Evolutionary conservation across 164 flowering plant species (phyloP), one percentile per base, ranked within the genome.

Genomic region (Annona squamosa): DNA sequence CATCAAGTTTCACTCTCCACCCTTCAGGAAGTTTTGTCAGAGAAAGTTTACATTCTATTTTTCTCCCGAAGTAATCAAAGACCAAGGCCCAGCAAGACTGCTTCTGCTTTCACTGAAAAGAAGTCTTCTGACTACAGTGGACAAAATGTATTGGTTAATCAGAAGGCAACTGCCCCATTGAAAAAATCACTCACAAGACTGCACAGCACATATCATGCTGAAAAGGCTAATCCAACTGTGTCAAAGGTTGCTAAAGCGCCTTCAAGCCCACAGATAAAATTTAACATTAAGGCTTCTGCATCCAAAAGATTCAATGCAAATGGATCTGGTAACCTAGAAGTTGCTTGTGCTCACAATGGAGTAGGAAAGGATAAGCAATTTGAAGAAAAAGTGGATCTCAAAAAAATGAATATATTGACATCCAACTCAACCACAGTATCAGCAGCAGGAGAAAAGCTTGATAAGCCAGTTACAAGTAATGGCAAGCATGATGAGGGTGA

Each of bases 31-130:
- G 99, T 96, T 72, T 85, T 96, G 84, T 91, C 97, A 66, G 98
- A 96, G 81, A 96, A 89, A 79, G 99, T 85, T 67, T 96, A 96
- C 77, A 89, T 96, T 73, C 92, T 96, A 68, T 96, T 96, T 80
- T 96, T 90, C 77, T 77, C 88, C 65, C 97, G 98, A 65, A 76
- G 88, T 37, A 92, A 86, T 78, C 91, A 83, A 81, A 86, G 87
- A 75, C 80, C 91, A 46, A 76, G 26, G 48, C 67, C 82, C 52
- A 61, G 78, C 47, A 81, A 77, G 74, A 57, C 78, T 71, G 74
- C 74, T 62, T 68, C 76, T 67, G 19, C 81, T 17, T 71, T 87
- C 73, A 87, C 83, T 79, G 94, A 90, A 62, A 79, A 75, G 46
- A 85, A 87, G 76, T 68, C 86, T 64, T 72, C 72, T 67, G 76